These are phyloP conservation scores for Suillus variegatus DNA, from an alignment of 768 basidiomycete species.

Conservation along the genomic window DNA sequence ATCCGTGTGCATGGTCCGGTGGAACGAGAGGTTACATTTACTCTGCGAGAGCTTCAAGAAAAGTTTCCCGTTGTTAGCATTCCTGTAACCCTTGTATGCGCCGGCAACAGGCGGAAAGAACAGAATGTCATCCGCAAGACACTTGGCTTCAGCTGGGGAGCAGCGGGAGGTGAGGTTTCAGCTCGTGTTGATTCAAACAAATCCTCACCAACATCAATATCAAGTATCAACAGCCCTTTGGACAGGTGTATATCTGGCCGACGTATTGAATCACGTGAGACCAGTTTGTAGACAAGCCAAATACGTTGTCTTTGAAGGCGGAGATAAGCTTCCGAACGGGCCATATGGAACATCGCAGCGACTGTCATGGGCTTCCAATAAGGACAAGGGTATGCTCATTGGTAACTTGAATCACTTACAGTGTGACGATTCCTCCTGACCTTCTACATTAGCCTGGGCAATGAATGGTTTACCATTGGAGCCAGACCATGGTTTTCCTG, in stretches of 20 bases:
- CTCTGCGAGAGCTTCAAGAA: constrained; percentile 44
- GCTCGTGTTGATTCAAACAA: background rate
- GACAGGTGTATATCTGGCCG: constrained; percentile 59
- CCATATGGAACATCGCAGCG: constrained; percentile 57
- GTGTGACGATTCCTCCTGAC: background rate
- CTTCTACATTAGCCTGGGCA: constrained; percentile 39
- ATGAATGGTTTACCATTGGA: constrained; percentile 63
- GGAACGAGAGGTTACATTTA: constrained; percentile 36
- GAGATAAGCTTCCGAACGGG: constrained; percentile 57
- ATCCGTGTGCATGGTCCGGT: constrained; percentile 44
- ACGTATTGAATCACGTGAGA: constrained; percentile 48
- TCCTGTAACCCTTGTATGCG: constrained; percentile 63
- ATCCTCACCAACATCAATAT: constrained; percentile 14
- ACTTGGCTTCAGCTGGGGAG: constrained; percentile 59
- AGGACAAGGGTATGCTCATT: constrained; percentile 52
- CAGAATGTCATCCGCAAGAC: constrained; percentile 61
- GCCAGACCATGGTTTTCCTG: constrained; percentile 66
- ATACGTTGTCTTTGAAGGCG: constrained; percentile 62
- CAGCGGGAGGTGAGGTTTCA: constrained; percentile 39
- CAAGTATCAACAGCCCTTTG: constrained; percentile 55
- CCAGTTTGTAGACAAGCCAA: constrained; percentile 39
- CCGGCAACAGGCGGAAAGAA: constrained; percentile 66
- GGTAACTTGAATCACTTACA: constrained; percentile 18
- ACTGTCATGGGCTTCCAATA: constrained; percentile 46
- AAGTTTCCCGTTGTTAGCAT: constrained; percentile 56